These are phyloP conservation scores for Morella rubra DNA, from an alignment of 306 rosid genomes.

Conservation along the genomic window DNA sequence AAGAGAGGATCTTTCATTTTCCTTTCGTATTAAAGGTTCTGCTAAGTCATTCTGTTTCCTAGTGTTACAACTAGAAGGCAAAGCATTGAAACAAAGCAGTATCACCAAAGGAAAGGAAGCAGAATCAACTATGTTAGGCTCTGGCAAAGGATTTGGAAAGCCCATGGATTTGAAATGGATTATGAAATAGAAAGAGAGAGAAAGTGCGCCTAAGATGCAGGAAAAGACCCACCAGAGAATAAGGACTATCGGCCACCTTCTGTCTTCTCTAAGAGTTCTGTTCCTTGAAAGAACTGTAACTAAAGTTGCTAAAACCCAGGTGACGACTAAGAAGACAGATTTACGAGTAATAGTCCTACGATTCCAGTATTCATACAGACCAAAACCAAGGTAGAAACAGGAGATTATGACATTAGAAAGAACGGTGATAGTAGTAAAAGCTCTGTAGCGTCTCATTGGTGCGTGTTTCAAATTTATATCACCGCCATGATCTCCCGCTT, in stretches of 20 bases:
- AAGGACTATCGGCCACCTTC: constrained; percentile 58
- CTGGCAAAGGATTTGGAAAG: constrained; percentile 44
- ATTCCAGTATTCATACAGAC: constrained; percentile 33
- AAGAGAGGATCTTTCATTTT: constrained; percentile 20
- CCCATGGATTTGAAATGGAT: constrained; percentile 25
- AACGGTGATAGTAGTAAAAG: constrained; percentile 31
- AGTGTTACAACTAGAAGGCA: constrained; percentile 26
- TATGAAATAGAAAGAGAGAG: constrained; percentile 31
- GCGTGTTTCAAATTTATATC: constrained; percentile 9
- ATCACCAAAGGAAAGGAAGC: constrained; percentile 54
- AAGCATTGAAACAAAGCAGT: constrained; percentile 46
- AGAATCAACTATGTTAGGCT: constrained; percentile 43
- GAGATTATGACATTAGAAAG: constrained; percentile 40
- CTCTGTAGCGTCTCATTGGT: constrained; percentile 13
- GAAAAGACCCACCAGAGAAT: constrained; percentile 68
- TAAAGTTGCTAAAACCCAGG: constrained; percentile 62
- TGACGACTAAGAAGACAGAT: constrained; percentile 37
- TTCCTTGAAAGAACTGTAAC: constrained; percentile 44
- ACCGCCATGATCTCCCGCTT: constrained; percentile 14
- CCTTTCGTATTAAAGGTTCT: constrained; percentile 46
- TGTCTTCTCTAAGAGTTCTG: constrained; percentile 19
- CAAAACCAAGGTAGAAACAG: constrained; percentile 42
- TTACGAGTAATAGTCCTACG: constrained; percentile 23
- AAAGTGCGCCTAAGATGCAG: constrained; percentile 27
- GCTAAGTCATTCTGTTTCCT: constrained; percentile 40